Base-by-base conservation (phyloP, 2,329 filamentous ascomycete genomes). In the Talaromyces sp. region DNA sequence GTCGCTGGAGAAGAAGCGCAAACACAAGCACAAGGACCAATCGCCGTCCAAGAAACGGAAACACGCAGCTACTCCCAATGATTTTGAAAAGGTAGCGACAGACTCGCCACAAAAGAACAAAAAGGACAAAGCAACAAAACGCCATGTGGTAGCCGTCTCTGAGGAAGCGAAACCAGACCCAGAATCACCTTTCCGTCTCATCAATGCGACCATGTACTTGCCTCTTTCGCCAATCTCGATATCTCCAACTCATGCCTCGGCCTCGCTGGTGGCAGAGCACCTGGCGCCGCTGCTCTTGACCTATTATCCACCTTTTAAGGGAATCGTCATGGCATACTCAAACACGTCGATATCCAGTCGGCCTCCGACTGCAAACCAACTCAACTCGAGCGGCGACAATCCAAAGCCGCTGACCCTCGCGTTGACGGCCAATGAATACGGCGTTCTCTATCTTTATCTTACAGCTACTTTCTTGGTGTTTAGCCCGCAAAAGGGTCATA, bases 391-490 rank as follows among this genome's bases (percentile, higher is more conserved):
- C 55, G 68, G 73, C 2, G 62, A 65, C 65, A 73, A 74, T 58
- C 70, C 74, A 3, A 70, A 75, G 67, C 72, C 72, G n/a, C 68
- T 77, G 42, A 77, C 77, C 0, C 71, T 79, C 39, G 75, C 78
- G n/a, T 69, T 68, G 39, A 73, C 77, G 2, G 74, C 90, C 47
- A 87, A 91, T 76, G 95, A 98, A 76, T 96, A 93, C 71, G 91
- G 90, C 8, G 91, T 92, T 27, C 88, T 88, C 25, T 97, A 90
- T 71, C 85, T 91, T 55, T 98, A 93, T 88, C 84, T 96, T 25
- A 96, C 92, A 0, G 92, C 89, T 1, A 92, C 96, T 25, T 89
- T 96, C 64, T 82, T 96, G 52, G 79, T 98, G 19, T 96, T 96
- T 73, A 84, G 89, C 33, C 93, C 95, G 0, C 81, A 83, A 58